phyloP scores from a whole-genome alignment of 192 early-diverging fungal species.

The Phlyctochytrium planicorne region DNA sequence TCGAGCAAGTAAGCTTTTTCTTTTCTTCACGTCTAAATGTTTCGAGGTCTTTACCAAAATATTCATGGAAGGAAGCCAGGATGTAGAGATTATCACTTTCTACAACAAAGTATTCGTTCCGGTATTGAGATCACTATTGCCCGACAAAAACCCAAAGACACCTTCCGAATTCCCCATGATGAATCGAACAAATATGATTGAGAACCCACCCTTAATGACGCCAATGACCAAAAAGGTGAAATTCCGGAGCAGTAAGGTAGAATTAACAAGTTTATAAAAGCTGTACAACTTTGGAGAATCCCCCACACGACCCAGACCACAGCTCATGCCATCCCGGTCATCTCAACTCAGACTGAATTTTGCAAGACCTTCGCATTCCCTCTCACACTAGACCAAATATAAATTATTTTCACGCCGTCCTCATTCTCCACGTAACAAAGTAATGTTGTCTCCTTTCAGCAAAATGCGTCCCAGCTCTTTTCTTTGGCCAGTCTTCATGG shows the following conservation, averaged over 20 bases:
- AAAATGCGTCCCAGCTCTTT: constrained; percentile 83
- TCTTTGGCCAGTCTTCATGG: constrained; percentile 74
- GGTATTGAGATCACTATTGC: neutral
- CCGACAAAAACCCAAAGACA: neutral
- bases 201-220: neutral
- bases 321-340: neutral
- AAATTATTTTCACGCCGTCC: no score
- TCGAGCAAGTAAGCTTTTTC: neutral
- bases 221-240: constrained; percentile 1
- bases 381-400: neutral
- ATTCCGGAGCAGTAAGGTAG: neutral
- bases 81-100: neutral
- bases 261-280: neutral
- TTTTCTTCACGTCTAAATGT: neutral
- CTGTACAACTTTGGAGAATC: neutral
- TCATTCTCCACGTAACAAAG: constrained; percentile 52
- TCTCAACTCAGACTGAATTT: neutral
- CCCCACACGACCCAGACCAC: neutral
- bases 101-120: neutral
- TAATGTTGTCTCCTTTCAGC: constrained; percentile 98
- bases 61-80: neutral
- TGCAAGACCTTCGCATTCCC: neutral
- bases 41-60: neutral
- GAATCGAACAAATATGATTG: neutral
- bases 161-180: neutral